Conservation (phyloP, 2,329 filamentous ascomycete genomes). For the Incumbomyces delicatus region DNA sequence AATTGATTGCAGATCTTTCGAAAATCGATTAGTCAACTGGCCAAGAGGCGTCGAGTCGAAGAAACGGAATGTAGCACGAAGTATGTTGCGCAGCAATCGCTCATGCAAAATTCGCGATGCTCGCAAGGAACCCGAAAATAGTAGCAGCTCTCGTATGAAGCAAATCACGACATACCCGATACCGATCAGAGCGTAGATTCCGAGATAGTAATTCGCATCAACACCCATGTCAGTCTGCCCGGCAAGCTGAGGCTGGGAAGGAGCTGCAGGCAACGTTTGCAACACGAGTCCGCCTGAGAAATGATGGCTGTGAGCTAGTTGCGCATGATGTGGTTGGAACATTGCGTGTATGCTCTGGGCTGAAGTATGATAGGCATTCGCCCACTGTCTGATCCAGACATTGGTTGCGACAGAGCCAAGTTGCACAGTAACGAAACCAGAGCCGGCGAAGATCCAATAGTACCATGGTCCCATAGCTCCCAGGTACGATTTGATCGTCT, state of each 20-base stretch:
- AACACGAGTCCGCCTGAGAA: neutral
- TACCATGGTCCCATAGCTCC: slow-evolving; percentile 90
- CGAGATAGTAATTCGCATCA: slow-evolving; percentile 73
- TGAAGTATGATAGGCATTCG: slow-evolving; percentile 66
- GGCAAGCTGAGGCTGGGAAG: neutral
- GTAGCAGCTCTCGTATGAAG: slow-evolving; percentile 69
- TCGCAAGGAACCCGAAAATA: slow-evolving; percentile 84
- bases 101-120: slow-evolving; percentile 80
- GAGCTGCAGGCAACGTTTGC: neutral
- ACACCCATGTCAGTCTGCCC: slow-evolving; percentile 41
- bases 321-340: neutral
- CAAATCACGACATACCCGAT: slow-evolving; percentile 69
- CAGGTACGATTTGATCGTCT: slow-evolving; percentile 78
- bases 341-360: slow-evolving; percentile 26
- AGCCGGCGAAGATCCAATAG: slow-evolving; percentile 72
- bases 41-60: slow-evolving; percentile 94
- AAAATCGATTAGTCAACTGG: slow-evolving; percentile 96
- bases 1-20: slow-evolving; percentile 88
- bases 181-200: slow-evolving; percentile 72
- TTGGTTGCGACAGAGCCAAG: slow-evolving; percentile 78
- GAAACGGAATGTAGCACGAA: slow-evolving; percentile 90
- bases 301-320: neutral
- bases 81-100: slow-evolving; percentile 65
- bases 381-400: slow-evolving; percentile 91
- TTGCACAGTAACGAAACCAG: slow-evolving; percentile 75